phyloP scores from a whole-genome alignment of 441 rosid species.

The Viola pubescens region DNA sequence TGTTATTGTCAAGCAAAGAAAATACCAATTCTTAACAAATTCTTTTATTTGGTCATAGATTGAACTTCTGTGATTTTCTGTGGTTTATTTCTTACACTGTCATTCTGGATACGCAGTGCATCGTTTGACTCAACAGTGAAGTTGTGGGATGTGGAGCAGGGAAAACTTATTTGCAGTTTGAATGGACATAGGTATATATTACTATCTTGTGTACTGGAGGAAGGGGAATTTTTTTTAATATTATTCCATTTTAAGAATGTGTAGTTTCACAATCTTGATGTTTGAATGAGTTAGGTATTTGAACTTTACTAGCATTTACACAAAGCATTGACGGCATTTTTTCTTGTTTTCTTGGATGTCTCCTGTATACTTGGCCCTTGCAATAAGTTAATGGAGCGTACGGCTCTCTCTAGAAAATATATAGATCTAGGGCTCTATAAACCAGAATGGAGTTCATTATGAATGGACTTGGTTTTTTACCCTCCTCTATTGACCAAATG shows the following conservation, averaged over 20 bases:
- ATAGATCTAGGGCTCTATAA: too few species aligned
- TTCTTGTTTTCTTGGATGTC: not conserved
- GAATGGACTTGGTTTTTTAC: too few species aligned
- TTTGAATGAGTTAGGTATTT: not conserved
- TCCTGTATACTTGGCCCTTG: not conserved
- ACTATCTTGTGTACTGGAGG: not conserved
- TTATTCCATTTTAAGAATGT: too few species aligned
- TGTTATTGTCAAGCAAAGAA: too few species aligned
- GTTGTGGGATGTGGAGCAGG: constrained; percentile 90
- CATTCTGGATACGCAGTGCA: constrained; percentile 43
- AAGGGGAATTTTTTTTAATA: not conserved
- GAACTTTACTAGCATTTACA: not conserved
- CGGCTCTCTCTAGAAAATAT: too few species aligned
- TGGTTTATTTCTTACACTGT: constrained; percentile 8
- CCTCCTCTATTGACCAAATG: too few species aligned
- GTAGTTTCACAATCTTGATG: not conserved
- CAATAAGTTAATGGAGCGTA: too few species aligned
- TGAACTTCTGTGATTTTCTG: not conserved
- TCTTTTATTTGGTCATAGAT: not conserved
- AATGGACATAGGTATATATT: constrained; percentile 84
- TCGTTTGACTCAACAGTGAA: constrained; percentile 97
- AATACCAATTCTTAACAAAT: too few species aligned
- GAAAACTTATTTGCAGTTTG: constrained; percentile 79
- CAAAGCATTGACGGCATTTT: not conserved
- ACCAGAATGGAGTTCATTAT: too few species aligned